phyloP scores from a whole-genome alignment of 495 filamentous ascomycete genomes.

The Podospora pseudopauciseta region DNA sequence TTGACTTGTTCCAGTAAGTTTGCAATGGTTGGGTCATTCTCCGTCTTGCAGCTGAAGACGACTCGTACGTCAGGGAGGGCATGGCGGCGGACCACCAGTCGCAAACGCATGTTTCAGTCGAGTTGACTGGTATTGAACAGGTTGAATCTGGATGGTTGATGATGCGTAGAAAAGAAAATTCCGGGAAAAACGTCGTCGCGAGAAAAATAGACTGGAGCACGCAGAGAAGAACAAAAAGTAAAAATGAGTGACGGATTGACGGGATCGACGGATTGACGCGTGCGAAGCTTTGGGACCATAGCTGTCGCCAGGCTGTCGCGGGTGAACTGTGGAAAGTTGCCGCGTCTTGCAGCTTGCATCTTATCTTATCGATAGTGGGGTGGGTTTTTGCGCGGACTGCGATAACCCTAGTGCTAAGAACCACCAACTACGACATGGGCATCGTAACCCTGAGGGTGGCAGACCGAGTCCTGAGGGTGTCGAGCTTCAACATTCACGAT shows the following conservation, averaged over 20 bases:
- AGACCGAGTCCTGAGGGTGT: neutral
- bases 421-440: neutral
- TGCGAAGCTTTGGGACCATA: neutral
- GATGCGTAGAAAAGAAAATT: neutral
- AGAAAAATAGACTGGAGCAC: neutral
- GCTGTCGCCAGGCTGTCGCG: neutral
- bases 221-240: neutral
- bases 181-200: neutral
- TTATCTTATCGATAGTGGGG: neutral
- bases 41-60: conserved; percentile 64
- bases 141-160: neutral
- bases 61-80: conserved; percentile 70
- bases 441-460: neutral
- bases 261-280: neutral
- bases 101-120: conserved; percentile 53
- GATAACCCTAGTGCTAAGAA: neutral
- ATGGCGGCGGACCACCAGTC: conserved; percentile 76
- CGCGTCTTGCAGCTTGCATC: neutral
- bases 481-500: neutral
- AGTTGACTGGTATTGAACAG: neutral
- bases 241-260: neutral
- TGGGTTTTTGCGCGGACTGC: neutral
- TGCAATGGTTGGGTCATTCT: conserved; percentile 64
- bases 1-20: conserved; percentile 81
- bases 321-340: neutral